Base-by-base conservation (phyloP, 257 asterid species). In the Solanum paucissectum region DNA sequence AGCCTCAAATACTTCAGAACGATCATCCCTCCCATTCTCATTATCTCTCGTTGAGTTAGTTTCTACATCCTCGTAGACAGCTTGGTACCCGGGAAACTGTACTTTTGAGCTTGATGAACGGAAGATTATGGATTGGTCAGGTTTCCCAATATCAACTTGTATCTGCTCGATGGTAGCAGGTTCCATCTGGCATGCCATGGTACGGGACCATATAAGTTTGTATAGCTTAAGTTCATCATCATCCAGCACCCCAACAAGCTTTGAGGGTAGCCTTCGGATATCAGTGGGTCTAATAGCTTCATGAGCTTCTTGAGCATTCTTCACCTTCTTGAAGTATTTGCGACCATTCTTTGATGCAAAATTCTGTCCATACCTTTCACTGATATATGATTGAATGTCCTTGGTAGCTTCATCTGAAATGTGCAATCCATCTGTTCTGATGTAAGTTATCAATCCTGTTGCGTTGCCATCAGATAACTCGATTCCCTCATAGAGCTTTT, bases 241-340 rank as follows among this genome's bases (percentile, higher is more conserved):
- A 89, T 95, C 98, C 33, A 97, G 97, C 86, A 92, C 92, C 83
- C 93, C 90, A 90, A 87, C 92, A 89, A 97, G 98, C 87, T 62
- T 88, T 44, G 97, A 92, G 25, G 99, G 99, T 84, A 94, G 87
- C 89, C 95, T 93, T 29, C 94, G 87, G 86, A 97, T 94, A 91
- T 94, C 92, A 87, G 98, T 97, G 89, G 98, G 98, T 87, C 99
- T 93, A 89, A 96, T 94, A 88, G 99, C 98, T 92, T 96, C 98
- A 90, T 96, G 98, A 89, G 99, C 98, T 91, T 96, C 99, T 92
- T 95, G 98, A 87, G 98, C 96, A 89, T 95, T 97, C 88, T 95
- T 95, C 58, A 97, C 98, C 93, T 93, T 97, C 88, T 95, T 97
- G 89, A 93, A 95, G 90, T 92, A 94, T 88, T 93, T 95, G 42